Evolutionary conservation across 75 land plant species (phyloP).

Genomic region (Picea sitchensis): DNA sequence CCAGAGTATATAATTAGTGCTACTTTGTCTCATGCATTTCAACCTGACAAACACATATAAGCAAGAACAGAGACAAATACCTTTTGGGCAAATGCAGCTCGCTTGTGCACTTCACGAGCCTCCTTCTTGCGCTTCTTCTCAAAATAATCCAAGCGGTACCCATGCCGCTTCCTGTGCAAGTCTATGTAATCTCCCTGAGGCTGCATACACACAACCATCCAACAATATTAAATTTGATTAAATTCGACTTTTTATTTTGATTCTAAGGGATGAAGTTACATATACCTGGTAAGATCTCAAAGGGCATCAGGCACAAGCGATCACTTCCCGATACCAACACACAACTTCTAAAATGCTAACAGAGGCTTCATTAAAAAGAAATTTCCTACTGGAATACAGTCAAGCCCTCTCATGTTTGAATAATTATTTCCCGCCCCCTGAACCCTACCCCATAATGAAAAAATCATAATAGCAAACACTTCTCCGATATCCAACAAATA

Average conservation of each 20-base stretch:
- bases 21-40: background rate
- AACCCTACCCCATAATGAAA: background rate
- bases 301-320: too few relatives aligned
- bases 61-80: slow-evolving; percentile 13
- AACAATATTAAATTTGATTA: too few relatives aligned
- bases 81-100: slow-evolving; percentile 83
- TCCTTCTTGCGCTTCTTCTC: slow-evolving; percentile 97
- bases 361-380: background rate
- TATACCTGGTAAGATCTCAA: too few relatives aligned
- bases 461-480: background rate
- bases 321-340: background rate
- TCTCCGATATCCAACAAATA: background rate
- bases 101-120: slow-evolving; percentile 93
- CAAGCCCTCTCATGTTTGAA: background rate
- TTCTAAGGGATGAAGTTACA: too few relatives aligned
- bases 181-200: slow-evolving; percentile 99
- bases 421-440: too few relatives aligned
- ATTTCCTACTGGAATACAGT: background rate
- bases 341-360: background rate
- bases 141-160: slow-evolving; percentile 88
- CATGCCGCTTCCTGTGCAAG: slow-evolving; percentile 89
- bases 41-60: background rate
- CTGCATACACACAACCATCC: slow-evolving; percentile 29
- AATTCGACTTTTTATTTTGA: too few relatives aligned
- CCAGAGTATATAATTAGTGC: background rate